These are phyloP conservation scores for Calonectria ilicicola DNA, from an alignment of 2,329 filamentous ascomycete species.

Conservation along the genomic window DNA sequence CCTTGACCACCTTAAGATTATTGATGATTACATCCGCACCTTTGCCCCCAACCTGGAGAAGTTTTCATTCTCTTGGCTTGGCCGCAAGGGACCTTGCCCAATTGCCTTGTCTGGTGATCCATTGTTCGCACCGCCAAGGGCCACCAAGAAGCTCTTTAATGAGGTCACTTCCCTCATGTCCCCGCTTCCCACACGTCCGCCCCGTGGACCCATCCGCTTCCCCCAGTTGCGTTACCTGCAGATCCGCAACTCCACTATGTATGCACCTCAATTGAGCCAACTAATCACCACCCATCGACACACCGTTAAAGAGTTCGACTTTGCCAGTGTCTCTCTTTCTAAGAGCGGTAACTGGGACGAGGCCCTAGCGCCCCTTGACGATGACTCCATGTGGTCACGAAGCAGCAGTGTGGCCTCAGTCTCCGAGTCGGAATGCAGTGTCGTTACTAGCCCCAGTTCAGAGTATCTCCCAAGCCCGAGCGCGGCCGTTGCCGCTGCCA, in stretches of 20 bases:
- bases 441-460: constrained; percentile 48
- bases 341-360: constrained; percentile 82
- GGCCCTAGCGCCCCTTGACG: constrained; percentile 77
- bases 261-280: constrained; percentile 75
- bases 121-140: constrained; percentile 70
- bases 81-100: constrained; percentile 80
- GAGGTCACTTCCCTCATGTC: constrained; percentile 76
- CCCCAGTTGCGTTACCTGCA: constrained; percentile 75
- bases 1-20: constrained; percentile 79
- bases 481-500: constrained; percentile 66
- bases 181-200: constrained; percentile 65
- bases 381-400: constrained; percentile 54
- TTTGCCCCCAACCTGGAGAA: constrained; percentile 76
- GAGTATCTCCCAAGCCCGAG: constrained; percentile 61
- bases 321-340: constrained; percentile 79
- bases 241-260: constrained; percentile 79
- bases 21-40: constrained; percentile 82
- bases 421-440: constrained; percentile 48
- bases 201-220: constrained; percentile 72
- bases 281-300: constrained; percentile 76
- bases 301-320: constrained; percentile 81
- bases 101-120: constrained; percentile 77
- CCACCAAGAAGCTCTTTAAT: constrained; percentile 69
- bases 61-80: constrained; percentile 83
- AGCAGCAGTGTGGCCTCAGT: constrained; percentile 41